Evolutionary conservation across 1,139 yeast genomes (phyloP).

Genomic region (Pichia sp.): DNA sequence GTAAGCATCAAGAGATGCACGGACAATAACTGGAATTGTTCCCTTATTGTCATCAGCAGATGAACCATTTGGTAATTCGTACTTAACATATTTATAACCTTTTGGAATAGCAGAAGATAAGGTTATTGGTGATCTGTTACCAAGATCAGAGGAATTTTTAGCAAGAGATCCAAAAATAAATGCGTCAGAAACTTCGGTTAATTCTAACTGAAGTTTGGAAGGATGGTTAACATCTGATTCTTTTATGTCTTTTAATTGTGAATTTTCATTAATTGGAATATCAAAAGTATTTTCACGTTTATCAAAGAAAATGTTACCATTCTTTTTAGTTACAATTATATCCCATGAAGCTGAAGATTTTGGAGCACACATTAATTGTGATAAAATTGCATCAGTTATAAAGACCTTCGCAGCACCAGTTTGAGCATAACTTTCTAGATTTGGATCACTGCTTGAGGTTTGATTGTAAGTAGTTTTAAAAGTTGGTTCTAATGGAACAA

Average conservation of each 20-base stretch:
- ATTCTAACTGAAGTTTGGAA: constrained; percentile 48
- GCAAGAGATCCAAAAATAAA: constrained; percentile 45
- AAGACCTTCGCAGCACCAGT: constrained; percentile 39
- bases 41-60: constrained; percentile 32
- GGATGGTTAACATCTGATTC: constrained; percentile 49
- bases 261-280: constrained; percentile 54
- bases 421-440: constrained; percentile 40
- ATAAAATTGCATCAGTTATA: constrained; percentile 50
- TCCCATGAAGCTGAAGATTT: constrained; percentile 64
- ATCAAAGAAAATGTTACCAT: constrained; percentile 49
- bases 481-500: constrained; percentile 38
- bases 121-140: constrained; percentile 27
- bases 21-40: constrained; percentile 42
- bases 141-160: constrained; percentile 38
- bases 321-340: constrained; percentile 47
- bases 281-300: constrained; percentile 54
- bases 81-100: constrained; percentile 51
- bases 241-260: constrained; percentile 37
- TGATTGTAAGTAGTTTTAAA: constrained; percentile 44
- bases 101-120: constrained; percentile 22
- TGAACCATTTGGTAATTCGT: constrained; percentile 33
- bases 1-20: constrained; percentile 53
- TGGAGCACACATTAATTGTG: constrained; percentile 59
- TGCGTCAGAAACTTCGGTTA: constrained; percentile 51
- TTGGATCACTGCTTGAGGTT: constrained; percentile 56